These are phyloP conservation scores for Cicer yamashitae DNA, from an alignment of 306 rosid species.

Conservation along the genomic window DNA sequence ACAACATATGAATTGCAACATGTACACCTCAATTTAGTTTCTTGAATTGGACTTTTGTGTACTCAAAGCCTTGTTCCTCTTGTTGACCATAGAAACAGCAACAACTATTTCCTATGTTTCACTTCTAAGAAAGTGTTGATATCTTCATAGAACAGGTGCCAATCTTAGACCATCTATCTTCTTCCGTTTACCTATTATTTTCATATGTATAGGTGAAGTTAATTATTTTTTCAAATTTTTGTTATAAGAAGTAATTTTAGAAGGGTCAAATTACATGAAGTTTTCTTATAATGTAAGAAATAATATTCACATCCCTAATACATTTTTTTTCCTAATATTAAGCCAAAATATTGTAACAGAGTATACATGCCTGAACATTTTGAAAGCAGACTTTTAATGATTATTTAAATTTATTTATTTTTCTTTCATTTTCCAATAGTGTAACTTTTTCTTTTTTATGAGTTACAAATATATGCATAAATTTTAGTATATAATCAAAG, in stretches of 20 bases:
- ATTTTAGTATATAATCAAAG: background rate
- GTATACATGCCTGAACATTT: background rate
- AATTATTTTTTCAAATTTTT: background rate
- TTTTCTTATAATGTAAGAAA: background rate
- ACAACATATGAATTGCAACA: slow-evolving; percentile 30
- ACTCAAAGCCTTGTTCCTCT: background rate
- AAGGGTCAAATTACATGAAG: slow-evolving; percentile 10
- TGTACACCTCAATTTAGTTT: slow-evolving; percentile 7
- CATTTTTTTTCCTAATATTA: background rate
- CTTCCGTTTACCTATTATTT: slow-evolving; percentile 10
- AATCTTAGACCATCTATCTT: background rate
- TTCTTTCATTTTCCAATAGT: background rate
- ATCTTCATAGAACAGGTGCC: slow-evolving; percentile 31
- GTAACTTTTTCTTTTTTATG: background rate
- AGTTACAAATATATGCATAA: background rate
- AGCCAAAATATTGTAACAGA: background rate
- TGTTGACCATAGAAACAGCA: slow-evolving; percentile 35
- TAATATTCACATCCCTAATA: background rate
- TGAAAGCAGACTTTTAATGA: background rate
- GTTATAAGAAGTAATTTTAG: background rate
- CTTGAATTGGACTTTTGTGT: slow-evolving; percentile 37
- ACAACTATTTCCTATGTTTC: slow-evolving; percentile 28
- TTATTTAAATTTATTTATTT: background rate
- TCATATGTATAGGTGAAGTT: slow-evolving; percentile 1
- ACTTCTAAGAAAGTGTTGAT: slow-evolving; percentile 34